phyloP scores from a whole-genome alignment of 768 basidiomycete genomes.

The Suillus luteus region DNA sequence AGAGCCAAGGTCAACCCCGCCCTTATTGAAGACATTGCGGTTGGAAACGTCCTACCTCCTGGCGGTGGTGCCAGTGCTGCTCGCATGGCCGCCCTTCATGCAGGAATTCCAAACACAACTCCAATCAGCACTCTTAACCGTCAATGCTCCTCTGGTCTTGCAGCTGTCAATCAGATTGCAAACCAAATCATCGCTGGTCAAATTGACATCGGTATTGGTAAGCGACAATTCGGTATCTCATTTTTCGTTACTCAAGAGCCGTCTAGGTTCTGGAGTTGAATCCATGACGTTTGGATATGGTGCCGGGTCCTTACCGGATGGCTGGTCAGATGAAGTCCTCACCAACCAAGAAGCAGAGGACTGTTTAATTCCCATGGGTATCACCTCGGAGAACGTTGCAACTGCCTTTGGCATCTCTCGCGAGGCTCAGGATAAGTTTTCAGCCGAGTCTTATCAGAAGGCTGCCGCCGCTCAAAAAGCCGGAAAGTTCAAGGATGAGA shows the following conservation, averaged over 20 bases:
- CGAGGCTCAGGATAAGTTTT: slow-evolving; percentile 79
- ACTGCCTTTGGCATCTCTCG: slow-evolving; percentile 74
- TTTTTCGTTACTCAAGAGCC: slow-evolving; percentile 8
- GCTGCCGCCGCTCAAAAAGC: slow-evolving; percentile 79
- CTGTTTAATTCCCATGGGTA: slow-evolving; percentile 87
- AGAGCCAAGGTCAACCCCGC: slow-evolving; percentile 72
- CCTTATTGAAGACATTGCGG: slow-evolving; percentile 81
- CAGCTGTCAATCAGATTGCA: slow-evolving; percentile 80
- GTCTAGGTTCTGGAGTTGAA: slow-evolving; percentile 80
- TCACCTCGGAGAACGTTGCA: slow-evolving; percentile 94
- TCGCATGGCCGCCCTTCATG: slow-evolving; percentile 84
- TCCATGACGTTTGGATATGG: slow-evolving; percentile 86
- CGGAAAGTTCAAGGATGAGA: slow-evolving; percentile 82
- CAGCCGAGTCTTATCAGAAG: slow-evolving; percentile 82
- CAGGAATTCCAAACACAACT: slow-evolving; percentile 79
- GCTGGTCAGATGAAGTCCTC: slow-evolving; percentile 66
- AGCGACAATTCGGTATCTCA: slow-evolving; percentile 27
- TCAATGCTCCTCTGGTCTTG: slow-evolving; percentile 87
- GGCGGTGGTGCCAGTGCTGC: slow-evolving; percentile 81
- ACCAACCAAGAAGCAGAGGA: slow-evolving; percentile 71
- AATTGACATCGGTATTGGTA: slow-evolving; percentile 89
- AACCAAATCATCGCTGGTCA: slow-evolving; percentile 76
- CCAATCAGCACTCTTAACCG: slow-evolving; percentile 85
- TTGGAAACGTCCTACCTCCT: slow-evolving; percentile 88
- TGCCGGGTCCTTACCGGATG: slow-evolving; percentile 52